Percentiles rank a stretch among this genome's conserved stretches.
phyloP scores from a whole-genome alignment of 495 filamentous ascomycete genomes.

The Penicillium pulvis region DNA sequence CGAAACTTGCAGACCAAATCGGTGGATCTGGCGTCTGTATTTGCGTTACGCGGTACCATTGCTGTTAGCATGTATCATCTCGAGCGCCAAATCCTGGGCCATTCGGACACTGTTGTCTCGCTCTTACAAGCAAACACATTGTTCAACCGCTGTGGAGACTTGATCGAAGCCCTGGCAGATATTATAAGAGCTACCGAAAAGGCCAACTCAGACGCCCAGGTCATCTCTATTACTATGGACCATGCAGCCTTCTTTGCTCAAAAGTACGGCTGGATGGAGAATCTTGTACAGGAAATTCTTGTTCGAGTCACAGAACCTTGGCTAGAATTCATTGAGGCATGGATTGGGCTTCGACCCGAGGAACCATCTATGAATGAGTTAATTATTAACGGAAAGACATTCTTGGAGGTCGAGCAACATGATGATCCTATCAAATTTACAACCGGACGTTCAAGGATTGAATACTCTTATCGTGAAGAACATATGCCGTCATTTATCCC shows the following conservation, averaged over 20 bases:
- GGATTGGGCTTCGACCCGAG: conserved; percentile 71
- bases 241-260: conserved; percentile 65
- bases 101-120: conserved; percentile 29
- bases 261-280: conserved; percentile 58
- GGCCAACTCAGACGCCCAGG: conserved; percentile 62
- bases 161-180: conserved; percentile 62
- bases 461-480: conserved; percentile 61
- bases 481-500: conserved; percentile 69
- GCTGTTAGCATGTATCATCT: conserved; percentile 41
- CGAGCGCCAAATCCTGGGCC: conserved; percentile 36
- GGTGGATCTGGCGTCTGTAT: conserved; percentile 35
- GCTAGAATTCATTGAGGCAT: conserved; percentile 70
- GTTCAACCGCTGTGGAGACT: conserved; percentile 61
- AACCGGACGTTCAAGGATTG: conserved; percentile 50
- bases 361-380: conserved; percentile 45
- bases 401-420: conserved; percentile 58
- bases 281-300: conserved; percentile 67
- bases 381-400: conserved; percentile 50
- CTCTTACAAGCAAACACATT: conserved; percentile 68
- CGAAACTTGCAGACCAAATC: conserved; percentile 32
- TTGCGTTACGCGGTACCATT: conserved; percentile 38
- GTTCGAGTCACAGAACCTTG: conserved; percentile 65
- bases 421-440: conserved; percentile 58
- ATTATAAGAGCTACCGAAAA: conserved; percentile 58
- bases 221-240: conserved; percentile 68